A percentile compares a stretch with the other conserved stretches of the same genome.
These are phyloP conservation scores for Tolypocladium tundrense DNA, from an alignment of 2,329 filamentous ascomycete species.

Conservation along the genomic window DNA sequence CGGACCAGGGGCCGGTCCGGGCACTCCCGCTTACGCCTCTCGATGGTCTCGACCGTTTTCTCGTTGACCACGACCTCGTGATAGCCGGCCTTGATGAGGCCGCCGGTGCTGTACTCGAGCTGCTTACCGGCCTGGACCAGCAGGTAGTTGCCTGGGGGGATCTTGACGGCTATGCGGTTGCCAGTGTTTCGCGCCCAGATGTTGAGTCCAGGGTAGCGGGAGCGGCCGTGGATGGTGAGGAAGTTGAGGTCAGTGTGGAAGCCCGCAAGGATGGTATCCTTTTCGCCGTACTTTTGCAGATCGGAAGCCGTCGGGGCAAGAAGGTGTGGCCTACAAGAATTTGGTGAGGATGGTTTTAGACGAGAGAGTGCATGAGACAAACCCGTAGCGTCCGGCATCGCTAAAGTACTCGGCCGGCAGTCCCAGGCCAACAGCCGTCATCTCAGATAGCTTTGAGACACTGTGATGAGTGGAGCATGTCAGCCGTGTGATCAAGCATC, in stretches of 20 bases:
- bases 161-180: constrained; percentile 45
- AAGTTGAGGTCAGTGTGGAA: constrained; percentile 58
- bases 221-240: constrained; percentile 53
- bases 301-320: constrained; percentile 52
- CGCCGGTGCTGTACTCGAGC: constrained; percentile 50
- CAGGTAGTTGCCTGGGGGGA: constrained; percentile 46
- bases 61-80: constrained; percentile 52
- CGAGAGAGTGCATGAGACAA: constrained; percentile 1
- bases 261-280: constrained; percentile 50
- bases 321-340: constrained; percentile 39
- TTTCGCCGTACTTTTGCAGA: constrained; percentile 38
- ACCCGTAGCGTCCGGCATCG: constrained; percentile 46
- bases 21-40: constrained; percentile 25
- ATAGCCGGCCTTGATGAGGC: constrained; percentile 50
- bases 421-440: constrained; percentile 47
- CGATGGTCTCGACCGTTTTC: constrained; percentile 36
- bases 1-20: constrained; percentile 42
- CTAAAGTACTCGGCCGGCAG: constrained; percentile 42
- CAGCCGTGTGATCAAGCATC: neutral
- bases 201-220: constrained; percentile 50
- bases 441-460: constrained; percentile 46
- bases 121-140: constrained; percentile 55
- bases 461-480: constrained; percentile 15
- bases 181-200: constrained; percentile 56
- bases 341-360: neutral